Evolutionary conservation across 345 rosid genomes (phyloP), one percentile per base, ranked within the genome.

Genomic region (Rhodomyrtus tomentosa): DNA sequence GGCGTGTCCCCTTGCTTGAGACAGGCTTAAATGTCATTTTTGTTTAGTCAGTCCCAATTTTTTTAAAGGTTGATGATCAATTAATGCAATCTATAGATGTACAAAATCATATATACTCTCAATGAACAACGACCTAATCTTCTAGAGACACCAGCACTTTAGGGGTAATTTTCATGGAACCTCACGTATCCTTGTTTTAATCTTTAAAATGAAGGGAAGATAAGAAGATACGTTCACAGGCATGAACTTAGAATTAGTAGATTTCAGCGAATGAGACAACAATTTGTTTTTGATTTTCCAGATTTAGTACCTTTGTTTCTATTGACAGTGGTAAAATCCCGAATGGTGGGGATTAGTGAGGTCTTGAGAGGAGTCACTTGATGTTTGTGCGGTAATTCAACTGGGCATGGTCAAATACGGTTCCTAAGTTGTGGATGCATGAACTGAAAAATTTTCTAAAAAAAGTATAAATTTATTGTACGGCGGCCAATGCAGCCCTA

Each of bases 1-100:
- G 49, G 87, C 40, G 88, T 85, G 95, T 91, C 93, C 89, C 95
- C 94, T 90, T 29, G 81, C 81, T 55, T 25, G 91, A 90, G 90
- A 91, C 97, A 92, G 27, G 87, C 81, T 88, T 80, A 53, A 86
- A 68, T 68, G 24, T 68, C 79, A 36, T 68, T 68, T 68, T 36
- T 68, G 24, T 36, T 68, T 36, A 18, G 45, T 18, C 79, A 36
- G 45, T 36, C 25, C 79, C 79, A 18, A 18, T 0, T 68, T 68
- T 68, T 68, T 68, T 68, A 36, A 36, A 68, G 45, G 79, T 36
- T 36, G 79, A 68, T 68, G 22, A 68, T 68, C 79, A 18, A 18
- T 1, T 36, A 68, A 20, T 36, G 79, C 79, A 68, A 68, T 68
- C 13, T 68, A 68, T 32, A 18, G 79, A 68, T 18, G 79, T 68